These are phyloP conservation scores for Eucalyptus cloeziana DNA, from an alignment of 345 rosid genomes.

Conservation along the genomic window DNA sequence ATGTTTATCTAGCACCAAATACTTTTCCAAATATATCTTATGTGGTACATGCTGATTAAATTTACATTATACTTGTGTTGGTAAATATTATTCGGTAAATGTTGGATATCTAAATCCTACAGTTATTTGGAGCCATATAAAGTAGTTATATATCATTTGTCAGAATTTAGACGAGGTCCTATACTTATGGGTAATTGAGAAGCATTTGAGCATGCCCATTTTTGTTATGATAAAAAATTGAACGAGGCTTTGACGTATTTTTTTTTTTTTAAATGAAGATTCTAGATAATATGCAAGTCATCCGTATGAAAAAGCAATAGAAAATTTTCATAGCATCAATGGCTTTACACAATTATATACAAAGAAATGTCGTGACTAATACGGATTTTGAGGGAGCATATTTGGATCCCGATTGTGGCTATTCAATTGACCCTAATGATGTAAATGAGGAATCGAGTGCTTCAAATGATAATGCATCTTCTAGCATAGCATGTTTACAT, in stretches of 20 bases:
- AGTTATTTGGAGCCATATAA: not conserved
- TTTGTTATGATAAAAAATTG: not conserved
- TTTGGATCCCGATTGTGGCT: not conserved
- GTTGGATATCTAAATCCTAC: not conserved
- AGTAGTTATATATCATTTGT: not conserved
- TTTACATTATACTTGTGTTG: not conserved
- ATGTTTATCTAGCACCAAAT: not conserved
- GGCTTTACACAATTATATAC: not conserved
- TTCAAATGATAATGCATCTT: not conserved
- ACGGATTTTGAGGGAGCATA: not conserved
- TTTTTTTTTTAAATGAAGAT: not conserved
- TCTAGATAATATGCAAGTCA: not conserved
- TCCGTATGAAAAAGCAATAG: not conserved
- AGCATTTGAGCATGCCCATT: not conserved
- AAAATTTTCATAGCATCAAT: not conserved
- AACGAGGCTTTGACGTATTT: not conserved
- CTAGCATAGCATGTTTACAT: not conserved
- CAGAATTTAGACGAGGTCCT: not conserved
- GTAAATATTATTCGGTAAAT: not conserved
- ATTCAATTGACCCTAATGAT: not conserved
- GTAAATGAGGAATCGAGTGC: not conserved
- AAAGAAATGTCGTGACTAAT: not conserved
- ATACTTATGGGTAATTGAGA: not conserved
- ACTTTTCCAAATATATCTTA: not conserved
- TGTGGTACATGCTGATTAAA: not conserved